These are phyloP conservation scores for Cicer chorassanicum DNA, from an alignment of 306 rosid species.

Conservation along the genomic window DNA sequence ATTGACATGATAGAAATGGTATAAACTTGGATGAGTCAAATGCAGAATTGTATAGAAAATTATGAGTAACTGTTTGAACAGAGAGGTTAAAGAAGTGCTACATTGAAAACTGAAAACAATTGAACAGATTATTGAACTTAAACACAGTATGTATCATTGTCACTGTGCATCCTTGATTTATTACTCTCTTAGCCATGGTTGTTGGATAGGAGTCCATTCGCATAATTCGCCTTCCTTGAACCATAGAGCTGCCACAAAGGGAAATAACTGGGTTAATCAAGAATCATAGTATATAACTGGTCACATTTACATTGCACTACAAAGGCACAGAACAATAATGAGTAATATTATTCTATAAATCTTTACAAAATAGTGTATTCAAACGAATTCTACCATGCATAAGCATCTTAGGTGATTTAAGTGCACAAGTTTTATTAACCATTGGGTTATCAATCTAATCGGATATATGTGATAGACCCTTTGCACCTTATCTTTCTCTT, in stretches of 20 bases:
- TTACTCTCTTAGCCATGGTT: constrained; percentile 86
- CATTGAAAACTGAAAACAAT: constrained; percentile 36
- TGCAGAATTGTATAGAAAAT: constrained; percentile 24
- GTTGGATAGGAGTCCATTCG: constrained; percentile 75
- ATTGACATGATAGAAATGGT: neutral
- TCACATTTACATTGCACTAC: constrained; percentile 19
- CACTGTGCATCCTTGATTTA: constrained; percentile 33
- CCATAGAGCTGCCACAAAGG: constrained; percentile 75
- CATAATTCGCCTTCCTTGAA: constrained; percentile 85
- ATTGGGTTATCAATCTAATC: neutral
- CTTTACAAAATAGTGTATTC: neutral
- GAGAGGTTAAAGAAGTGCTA: constrained; percentile 10
- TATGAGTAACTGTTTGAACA: constrained; percentile 26
- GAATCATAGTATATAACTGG: neutral
- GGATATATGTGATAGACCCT: neutral
- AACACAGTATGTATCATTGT: constrained; percentile 39
- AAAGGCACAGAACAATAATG: neutral
- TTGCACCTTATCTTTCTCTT: constrained; percentile 1
- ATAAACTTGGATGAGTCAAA: constrained; percentile 19
- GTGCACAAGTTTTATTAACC: too few species aligned
- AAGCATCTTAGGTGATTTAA: neutral
- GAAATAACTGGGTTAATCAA: constrained; percentile 30
- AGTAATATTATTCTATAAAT: constrained; percentile 19
- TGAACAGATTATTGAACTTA: constrained; percentile 35
- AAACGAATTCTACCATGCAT: neutral